These are phyloP conservation scores for Rheum nobile DNA, from an alignment of 148 eudicot species.

Conservation along the genomic window DNA sequence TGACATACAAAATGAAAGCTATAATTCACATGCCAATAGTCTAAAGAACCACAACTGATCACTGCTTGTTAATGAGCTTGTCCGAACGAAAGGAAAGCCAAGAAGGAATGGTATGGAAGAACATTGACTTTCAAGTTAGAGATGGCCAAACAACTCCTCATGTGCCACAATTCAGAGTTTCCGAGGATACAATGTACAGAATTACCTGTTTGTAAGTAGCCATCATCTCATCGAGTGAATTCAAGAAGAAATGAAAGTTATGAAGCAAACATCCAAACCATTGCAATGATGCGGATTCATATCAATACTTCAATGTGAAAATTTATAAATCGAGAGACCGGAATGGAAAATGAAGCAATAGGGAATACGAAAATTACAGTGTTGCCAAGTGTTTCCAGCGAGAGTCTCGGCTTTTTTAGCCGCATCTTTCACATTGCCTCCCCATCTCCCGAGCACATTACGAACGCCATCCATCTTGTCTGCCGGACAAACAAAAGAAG, in stretches of 20 bases:
- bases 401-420: constrained; percentile 78
- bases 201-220: not conserved
- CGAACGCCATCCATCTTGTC: constrained; percentile 58
- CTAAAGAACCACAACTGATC: not conserved
- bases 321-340: not conserved
- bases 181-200: not conserved
- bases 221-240: not conserved
- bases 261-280: not conserved
- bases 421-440: constrained; percentile 69
- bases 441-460: constrained; percentile 78
- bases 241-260: not conserved
- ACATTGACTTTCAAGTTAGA: not conserved
- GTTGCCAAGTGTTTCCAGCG: constrained; percentile 94
- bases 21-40: not conserved
- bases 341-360: not conserved
- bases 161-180: not conserved
- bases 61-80: not conserved
- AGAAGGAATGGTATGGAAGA: not conserved
- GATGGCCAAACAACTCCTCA: not conserved
- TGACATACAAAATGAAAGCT: not conserved
- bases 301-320: not conserved
- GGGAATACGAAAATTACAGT: constrained; percentile 28
- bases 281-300: not conserved
- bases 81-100: not conserved
- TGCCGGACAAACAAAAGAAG: constrained; percentile 10